These are phyloP conservation scores for Shiraia sp. DNA, from an alignment of 2,329 filamentous ascomycete genomes.

Conservation along the genomic window DNA sequence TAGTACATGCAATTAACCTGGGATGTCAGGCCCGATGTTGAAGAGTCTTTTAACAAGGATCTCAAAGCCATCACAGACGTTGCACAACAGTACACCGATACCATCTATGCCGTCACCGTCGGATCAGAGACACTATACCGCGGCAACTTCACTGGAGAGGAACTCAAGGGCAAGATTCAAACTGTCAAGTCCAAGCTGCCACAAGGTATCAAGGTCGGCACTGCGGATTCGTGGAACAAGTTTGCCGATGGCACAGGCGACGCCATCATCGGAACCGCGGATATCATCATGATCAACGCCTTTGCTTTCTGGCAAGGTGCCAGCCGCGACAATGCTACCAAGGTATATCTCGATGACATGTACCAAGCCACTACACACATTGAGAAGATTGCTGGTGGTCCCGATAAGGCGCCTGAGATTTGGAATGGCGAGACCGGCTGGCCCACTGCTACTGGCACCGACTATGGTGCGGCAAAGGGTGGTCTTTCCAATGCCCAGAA, in stretches of 20 bases:
- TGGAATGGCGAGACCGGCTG: conserved; percentile 46
- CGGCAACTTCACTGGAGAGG: conserved; percentile 64
- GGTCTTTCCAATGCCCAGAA: conserved; percentile 60
- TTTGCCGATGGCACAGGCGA: conserved; percentile 70
- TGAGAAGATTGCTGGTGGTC: conserved; percentile 59
- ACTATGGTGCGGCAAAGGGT: conserved; percentile 65
- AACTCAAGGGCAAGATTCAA: conserved; percentile 65
- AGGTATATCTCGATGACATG: conserved; percentile 70
- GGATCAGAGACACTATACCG: conserved; percentile 74
- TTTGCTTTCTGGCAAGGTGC: conserved; percentile 75
- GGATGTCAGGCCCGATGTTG: conserved; percentile 60
- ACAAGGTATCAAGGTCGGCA: conserved; percentile 61
- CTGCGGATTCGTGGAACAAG: conserved; percentile 75
- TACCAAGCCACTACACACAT: conserved; percentile 66
- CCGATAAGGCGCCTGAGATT: conserved; percentile 60
- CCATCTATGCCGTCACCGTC: conserved; percentile 70
- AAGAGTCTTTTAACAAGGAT: conserved; percentile 65
- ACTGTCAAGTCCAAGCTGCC: conserved; percentile 62
- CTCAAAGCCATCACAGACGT: conserved; percentile 60
- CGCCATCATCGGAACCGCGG: conserved; percentile 64
- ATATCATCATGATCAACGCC: conserved; percentile 67
- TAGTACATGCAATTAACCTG: not conserved
- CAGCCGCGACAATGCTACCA: conserved; percentile 60
- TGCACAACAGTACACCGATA: conserved; percentile 55
- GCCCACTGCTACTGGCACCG: conserved; percentile 55